Evolutionary conservation across 257 asterid species (phyloP), one percentile per base, ranked within the genome.

Genomic region (Solanum corneliomulleri): DNA sequence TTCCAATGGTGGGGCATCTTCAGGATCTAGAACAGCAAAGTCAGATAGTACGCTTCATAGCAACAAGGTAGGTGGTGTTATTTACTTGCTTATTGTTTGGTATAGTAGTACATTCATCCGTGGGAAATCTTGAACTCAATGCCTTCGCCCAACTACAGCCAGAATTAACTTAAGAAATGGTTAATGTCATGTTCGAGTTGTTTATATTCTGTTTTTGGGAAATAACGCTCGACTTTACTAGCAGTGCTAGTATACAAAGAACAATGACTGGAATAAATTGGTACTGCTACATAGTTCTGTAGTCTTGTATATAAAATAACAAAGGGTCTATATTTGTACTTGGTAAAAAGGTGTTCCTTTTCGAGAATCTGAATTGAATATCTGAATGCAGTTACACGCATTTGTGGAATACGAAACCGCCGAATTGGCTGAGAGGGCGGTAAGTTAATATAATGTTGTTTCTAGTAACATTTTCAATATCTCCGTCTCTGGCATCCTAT

Each of bases 361-460:
- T 37, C 80, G 87, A 74, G 88, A 86, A 87, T 81, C 66, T 69
- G 52, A 78, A 25, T 78, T 78, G 84, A 45, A 85, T 85, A 39
- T 81, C 78, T 86, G 84, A 72, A 11, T 94, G 94, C 90, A 96
- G 99, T 91, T 94, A 90, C 98, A 96, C 85, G 93, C 99, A 74
- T 96, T 92, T 90, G 98, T 95, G 90, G 99, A 96, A 92, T 96
- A 96, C 83, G 98, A 95, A 90, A 91, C 98, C 31, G 89, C 87
- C 74, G 97, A 96, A 86, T 88, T 89, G 66, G 98, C 99, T 27
- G 99, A 95, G 91, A 95, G 89, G 89, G 99, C 98, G 90, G 99
- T 96, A 91, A 13, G 42, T 37, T 78, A 45, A 42, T 45, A 44
- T 15, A 45, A 25, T 45, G 64, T 44, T 77, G 84, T 78, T 78